Evolutionary conservation across 2,329 filamentous ascomycete species (phyloP), one percentile per base, ranked within the genome.

Genomic region (Pseudodiploospora longispora): DNA sequence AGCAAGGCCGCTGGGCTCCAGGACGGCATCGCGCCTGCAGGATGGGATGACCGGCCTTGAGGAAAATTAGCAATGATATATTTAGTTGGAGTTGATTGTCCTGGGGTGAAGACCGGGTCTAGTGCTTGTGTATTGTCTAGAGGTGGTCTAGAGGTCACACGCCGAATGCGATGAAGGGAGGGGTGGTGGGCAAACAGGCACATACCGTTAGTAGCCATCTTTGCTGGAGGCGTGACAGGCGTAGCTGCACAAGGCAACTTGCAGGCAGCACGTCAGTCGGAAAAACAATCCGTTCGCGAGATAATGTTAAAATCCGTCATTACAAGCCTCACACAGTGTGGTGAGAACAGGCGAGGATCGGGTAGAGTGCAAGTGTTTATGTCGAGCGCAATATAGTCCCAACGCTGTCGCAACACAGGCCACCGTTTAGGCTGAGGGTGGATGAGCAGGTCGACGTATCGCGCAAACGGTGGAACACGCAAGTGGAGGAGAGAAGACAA

Each of bases 1-100:
- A 70, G 58, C 41, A 70, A 50, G 10, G 59, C 58, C 38, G 60
- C 59, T n/a, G 67, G 62, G 47, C 69, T 68, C 65, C 72, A 74
- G 41, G 61, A 50, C 30, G 57, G 56, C 50, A 59, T 42, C 36
- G 52, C 53, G 38, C 48, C 56, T 38, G 56, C 48, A 43, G 58
- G 42, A 40, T 52, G 52, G 47, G 59, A 52, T 47, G 53, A 47
- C 48, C 55, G 58, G 46, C 56, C 63, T 63, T 47, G 44, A 29
- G 36, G 30, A 33, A 32, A 38, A 47, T 52, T 39, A 54, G 42
- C 42, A 42, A 30, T 10, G 5, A 19, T 8, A 7, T 3, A 9
- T 12, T 6, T 12, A n/a, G 12, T 5, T 37, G 12, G 8, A 12
- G 9, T 4, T 37, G 35, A 37, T 27, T 10, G 5, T n/a, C 19